These are phyloP conservation scores for Claviceps maximensis DNA, from an alignment of 2,329 filamentous ascomycete species.

Conservation along the genomic window DNA sequence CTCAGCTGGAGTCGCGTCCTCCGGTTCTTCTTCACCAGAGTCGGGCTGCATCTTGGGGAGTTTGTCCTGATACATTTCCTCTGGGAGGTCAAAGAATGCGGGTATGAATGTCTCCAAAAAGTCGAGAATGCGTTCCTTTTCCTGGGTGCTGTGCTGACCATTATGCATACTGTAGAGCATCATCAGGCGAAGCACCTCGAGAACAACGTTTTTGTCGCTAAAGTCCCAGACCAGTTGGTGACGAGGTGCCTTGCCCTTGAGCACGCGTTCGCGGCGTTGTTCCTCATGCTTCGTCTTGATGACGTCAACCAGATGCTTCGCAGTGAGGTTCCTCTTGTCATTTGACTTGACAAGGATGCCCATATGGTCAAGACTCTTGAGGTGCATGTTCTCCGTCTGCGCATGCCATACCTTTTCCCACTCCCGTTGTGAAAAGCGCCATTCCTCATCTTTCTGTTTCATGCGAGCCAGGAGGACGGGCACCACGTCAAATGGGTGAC, in stretches of 20 bases:
- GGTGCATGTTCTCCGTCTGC: slow-evolving; percentile 88
- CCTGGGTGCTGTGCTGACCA: slow-evolving; percentile 55
- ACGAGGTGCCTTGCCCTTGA: slow-evolving; percentile 46
- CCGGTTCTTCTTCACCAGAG: slow-evolving; percentile 64
- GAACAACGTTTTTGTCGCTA: slow-evolving; percentile 53
- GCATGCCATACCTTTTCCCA: slow-evolving; percentile 99
- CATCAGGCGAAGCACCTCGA: slow-evolving; percentile 49
- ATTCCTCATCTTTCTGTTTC: slow-evolving; percentile 94
- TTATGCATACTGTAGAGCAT: slow-evolving; percentile 54
- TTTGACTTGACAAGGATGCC: slow-evolving; percentile 76
- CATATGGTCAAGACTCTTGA: slow-evolving; percentile 94
- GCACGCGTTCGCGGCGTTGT: slow-evolving; percentile 58
- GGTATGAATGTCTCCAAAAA: slow-evolving; percentile 69
- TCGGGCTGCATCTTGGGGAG: slow-evolving; percentile 57
- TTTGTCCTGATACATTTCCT: slow-evolving; percentile 53
- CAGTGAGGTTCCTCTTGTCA: slow-evolving; percentile 84
- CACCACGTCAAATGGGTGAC: slow-evolving; percentile 71
- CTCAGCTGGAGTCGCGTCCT: slow-evolving; percentile 59
- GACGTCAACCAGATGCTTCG: slow-evolving; percentile 78
- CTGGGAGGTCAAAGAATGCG: slow-evolving; percentile 61
- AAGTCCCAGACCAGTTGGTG: slow-evolving; percentile 70
- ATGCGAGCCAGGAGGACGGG: slow-evolving; percentile 78
- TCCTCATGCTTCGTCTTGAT: slow-evolving; percentile 91
- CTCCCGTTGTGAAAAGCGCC: slow-evolving; percentile 91
- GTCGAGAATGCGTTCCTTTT: slow-evolving; percentile 59